Base-by-base conservation (phyloP, 31 red algal species). In the Asparagopsis taxiformis region DNA sequence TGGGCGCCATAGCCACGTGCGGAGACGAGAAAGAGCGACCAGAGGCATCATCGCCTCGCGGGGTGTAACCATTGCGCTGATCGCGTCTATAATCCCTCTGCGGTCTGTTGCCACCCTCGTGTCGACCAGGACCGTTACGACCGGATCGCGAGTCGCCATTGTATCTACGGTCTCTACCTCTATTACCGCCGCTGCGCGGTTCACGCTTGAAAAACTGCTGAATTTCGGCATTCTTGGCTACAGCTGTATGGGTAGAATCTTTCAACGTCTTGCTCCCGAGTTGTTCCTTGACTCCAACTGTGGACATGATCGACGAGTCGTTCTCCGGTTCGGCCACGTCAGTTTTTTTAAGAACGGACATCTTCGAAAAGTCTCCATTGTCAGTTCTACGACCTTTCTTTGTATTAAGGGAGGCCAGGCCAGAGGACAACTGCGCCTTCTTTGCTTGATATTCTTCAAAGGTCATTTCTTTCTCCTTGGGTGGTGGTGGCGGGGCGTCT, bases 171-270 rank as follows among this genome's bases (percentile, higher is more conserved):
- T 29, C 66, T 25, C 41, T 41, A 21, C 30, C 19, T 22, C 81
- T 65, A 28, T 38, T 49, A 16, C 75, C 81, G 19, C 43, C 32
- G n/a, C 52, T 46, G 29, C n/a, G n/a, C n/a, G n/a, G n/a, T n/a
- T 84, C 81, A 17, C 57, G 26, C 38, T 86, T 62, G 70, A 86
- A 86, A 52, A 86, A 86, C 60, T 68, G 68, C 29, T 86, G 81
- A 41, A 86, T 86, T 60, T 86, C 71, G 1, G 81, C 81, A 43
- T 86, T 86, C 23, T 59, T 65, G 0, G 71, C 70, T 7, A 86
- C 81, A 26, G 81, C 70, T 52, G 81, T 62, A 4, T 86, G 81
- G 2, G 81, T 86, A 28, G 36, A 58, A 43, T 86, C 81, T 34
- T 86, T 86, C 22, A 75, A 29, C 26, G 61, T 60, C 51, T 76